A percentile compares a stretch with the other conserved stretches of the same genome.
These are phyloP conservation scores for Cyclanthera cordifolia DNA, from an alignment of 306 rosid genomes.

Conservation along the genomic window DNA sequence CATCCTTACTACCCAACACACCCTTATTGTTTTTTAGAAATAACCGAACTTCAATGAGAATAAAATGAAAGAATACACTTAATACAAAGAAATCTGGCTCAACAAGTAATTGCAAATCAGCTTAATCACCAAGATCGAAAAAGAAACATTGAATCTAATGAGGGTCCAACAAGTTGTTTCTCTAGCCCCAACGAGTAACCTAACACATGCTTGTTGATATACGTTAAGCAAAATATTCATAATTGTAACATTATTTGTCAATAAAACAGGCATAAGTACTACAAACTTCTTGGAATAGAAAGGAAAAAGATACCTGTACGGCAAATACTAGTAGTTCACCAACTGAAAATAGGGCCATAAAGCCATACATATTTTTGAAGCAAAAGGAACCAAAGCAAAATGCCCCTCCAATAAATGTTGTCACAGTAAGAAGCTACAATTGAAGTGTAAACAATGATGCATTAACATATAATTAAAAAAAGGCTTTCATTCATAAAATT, in stretches of 20 bases:
- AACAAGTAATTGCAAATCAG: too few species aligned
- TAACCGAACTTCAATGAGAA: too few species aligned
- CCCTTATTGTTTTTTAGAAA: too few species aligned
- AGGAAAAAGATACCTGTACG: conserved; percentile 45
- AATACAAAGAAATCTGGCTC: too few species aligned
- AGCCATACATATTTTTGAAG: conserved; percentile 59
- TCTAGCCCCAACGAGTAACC: too few species aligned
- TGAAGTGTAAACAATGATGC: conserved; percentile 4
- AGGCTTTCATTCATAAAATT: background rate
- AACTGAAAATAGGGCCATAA: conserved; percentile 49
- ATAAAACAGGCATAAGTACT: background rate
- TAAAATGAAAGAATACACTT: too few species aligned
- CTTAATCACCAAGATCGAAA: too few species aligned
- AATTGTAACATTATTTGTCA: background rate
- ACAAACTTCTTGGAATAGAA: background rate
- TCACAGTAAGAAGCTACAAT: conserved; percentile 54
- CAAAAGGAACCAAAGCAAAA: conserved; percentile 61
- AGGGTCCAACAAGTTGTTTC: too few species aligned
- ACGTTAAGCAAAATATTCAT: too few species aligned
- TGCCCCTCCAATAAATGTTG: conserved; percentile 56
- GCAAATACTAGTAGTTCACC: conserved; percentile 78
- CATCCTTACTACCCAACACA: too few species aligned
- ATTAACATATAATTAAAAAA: background rate
- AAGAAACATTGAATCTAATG: too few species aligned
- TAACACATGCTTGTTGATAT: too few species aligned